phyloP scores from a whole-genome alignment of 148 eudicot species.

The Oxyria digyna region DNA sequence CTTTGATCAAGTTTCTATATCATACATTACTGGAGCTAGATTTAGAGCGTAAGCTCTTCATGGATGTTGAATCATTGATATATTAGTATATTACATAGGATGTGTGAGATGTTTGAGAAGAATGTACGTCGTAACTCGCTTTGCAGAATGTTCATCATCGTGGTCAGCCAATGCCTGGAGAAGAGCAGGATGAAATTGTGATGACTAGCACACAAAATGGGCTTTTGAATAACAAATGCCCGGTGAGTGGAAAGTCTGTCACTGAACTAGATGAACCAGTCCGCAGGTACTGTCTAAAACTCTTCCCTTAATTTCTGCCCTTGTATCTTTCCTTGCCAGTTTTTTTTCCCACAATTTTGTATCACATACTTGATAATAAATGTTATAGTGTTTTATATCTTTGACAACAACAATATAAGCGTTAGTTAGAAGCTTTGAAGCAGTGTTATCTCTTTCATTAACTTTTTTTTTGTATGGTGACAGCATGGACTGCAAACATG shows the following conservation, averaged over 20 bases:
- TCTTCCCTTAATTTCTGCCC: not conserved
- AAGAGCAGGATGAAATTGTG: constrained; percentile 84
- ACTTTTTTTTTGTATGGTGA: not conserved
- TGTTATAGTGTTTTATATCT: not conserved
- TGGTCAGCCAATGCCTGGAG: constrained; percentile 95
- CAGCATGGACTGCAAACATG: constrained; percentile 90
- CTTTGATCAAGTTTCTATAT: not conserved
- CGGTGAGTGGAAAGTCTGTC: constrained; percentile 66
- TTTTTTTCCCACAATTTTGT: not conserved
- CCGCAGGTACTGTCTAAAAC: constrained; percentile 37
- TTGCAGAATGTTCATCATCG: constrained; percentile 77
- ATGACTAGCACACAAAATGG: constrained; percentile 68
- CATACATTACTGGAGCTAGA: not conserved
- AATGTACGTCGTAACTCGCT: constrained; percentile 1
- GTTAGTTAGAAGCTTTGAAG: not conserved
- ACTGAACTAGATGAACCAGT: constrained; percentile 64
- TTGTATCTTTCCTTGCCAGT: not conserved
- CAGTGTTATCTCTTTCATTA: not conserved
- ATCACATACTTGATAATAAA: not conserved
- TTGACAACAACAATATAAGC: not conserved
- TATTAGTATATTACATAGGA: not conserved
- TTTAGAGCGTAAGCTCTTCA: not conserved
- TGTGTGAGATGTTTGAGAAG: not conserved
- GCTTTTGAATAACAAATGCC: constrained; percentile 55
- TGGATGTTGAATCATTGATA: not conserved